Evolutionary conservation across 2,329 filamentous ascomycete species (phyloP).

Genomic region (Rhinocladiella mackenziei): DNA sequence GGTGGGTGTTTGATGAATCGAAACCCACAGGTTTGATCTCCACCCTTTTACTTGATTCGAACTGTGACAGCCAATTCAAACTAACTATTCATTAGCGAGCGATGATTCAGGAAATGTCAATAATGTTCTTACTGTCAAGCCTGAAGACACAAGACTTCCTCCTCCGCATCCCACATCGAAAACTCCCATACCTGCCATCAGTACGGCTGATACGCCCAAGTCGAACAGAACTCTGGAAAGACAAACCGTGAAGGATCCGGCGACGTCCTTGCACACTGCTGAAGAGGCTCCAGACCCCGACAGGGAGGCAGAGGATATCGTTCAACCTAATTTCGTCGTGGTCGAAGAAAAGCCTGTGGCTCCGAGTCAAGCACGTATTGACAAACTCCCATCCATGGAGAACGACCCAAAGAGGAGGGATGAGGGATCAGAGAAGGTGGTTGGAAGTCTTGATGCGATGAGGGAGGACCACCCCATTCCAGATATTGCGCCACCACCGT

Average conservation of each 20-base stretch:
- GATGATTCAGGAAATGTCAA: conserved; percentile 53
- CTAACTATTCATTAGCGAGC: conserved; percentile 37
- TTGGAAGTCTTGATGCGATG: neutral
- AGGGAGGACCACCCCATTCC: conserved; percentile 20
- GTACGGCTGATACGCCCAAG: neutral
- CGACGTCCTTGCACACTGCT: too few species aligned
- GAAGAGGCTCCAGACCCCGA: too few species aligned
- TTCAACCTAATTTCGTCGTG: too few species aligned
- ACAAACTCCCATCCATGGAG: too few species aligned
- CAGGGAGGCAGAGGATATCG: too few species aligned
- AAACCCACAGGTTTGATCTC: conserved; percentile 53
- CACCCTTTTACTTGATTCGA: neutral
- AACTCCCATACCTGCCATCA: neutral
- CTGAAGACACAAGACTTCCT: conserved; percentile 5
- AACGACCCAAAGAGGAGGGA: too few species aligned
- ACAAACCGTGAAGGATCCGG: too few species aligned
- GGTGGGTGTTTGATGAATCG: conserved; percentile 66
- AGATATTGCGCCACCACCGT: conserved; percentile 23
- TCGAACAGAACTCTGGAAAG: neutral
- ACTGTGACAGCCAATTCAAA: neutral
- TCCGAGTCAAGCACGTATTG: too few species aligned
- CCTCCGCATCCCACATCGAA: neutral
- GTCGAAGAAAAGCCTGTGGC: too few species aligned
- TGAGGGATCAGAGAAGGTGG: neutral
- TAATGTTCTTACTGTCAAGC: conserved; percentile 40